A percentile compares a stretch with the other conserved stretches of the same genome.
Evolutionary conservation across 2,329 filamentous ascomycete genomes (phyloP).

Genomic region (Neofusicoccum ribis): DNA sequence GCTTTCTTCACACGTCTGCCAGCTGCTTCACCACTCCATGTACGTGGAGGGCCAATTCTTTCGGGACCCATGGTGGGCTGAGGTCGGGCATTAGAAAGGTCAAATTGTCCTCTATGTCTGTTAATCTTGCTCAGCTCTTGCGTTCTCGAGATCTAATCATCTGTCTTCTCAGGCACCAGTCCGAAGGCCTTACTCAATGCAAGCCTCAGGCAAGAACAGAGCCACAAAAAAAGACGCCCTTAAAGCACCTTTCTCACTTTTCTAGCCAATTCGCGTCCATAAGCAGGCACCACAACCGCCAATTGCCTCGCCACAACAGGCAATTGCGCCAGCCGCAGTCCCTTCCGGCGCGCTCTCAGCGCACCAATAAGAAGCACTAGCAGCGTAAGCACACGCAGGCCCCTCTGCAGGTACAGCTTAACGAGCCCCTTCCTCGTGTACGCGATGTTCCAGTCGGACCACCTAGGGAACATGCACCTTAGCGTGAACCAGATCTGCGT

Average conservation of each 20-base stretch:
- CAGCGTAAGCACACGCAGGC: background rate
- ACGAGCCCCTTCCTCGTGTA: constrained; percentile 51
- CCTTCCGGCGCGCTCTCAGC: background rate
- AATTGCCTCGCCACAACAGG: background rate
- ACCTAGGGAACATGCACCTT: constrained; percentile 54
- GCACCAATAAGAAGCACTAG: background rate
- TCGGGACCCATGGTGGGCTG: no score
- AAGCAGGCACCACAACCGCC: background rate
- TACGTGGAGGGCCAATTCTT: no score
- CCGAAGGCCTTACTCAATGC: background rate
- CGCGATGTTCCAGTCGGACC: constrained; percentile 55
- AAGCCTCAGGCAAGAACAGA: background rate
- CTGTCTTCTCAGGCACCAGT: background rate
- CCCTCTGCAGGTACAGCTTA: constrained; percentile 26
- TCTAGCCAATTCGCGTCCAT: background rate
- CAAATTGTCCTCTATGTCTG: no score
- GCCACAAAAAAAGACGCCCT: background rate
- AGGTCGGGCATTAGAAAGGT: no score
- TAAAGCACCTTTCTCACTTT: background rate
- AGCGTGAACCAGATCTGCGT: constrained; percentile 54
- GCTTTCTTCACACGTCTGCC: no score
- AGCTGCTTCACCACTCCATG: no score
- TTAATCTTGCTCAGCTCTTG: no score
- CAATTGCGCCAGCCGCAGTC: background rate
- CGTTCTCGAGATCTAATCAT: background rate